Conservation (phyloP, 2,329 filamentous ascomycete species). For the Didymella arachidicola region DNA sequence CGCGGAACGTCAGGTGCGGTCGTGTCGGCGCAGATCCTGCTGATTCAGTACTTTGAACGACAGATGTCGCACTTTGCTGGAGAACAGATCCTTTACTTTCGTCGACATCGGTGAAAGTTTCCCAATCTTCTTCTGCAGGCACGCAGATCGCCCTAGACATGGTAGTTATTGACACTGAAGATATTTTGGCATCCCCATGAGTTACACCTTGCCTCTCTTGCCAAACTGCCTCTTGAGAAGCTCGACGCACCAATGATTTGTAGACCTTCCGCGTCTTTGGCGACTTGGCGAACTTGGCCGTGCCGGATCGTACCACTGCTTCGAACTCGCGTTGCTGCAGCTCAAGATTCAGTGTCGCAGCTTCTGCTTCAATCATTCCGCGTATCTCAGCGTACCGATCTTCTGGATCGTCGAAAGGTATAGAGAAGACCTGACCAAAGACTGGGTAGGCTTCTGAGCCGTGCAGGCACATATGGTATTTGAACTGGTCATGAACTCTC, state of each 20-base stretch:
- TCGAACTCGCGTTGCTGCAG: neutral
- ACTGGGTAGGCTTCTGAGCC: conserved; percentile 14
- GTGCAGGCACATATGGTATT: conserved; percentile 12
- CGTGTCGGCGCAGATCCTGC: neutral
- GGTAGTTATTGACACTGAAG: neutral
- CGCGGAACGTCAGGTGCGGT: conserved; percentile 11
- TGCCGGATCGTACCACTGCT: neutral
- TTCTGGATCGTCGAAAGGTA: conserved; percentile 22
- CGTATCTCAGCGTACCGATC: conserved; percentile 13
- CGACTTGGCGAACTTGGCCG: neutral
- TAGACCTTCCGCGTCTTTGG: conserved; percentile 4
- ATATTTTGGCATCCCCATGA: too few species aligned
- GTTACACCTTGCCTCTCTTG: neutral
- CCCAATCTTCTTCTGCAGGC: neutral
- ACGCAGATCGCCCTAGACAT: neutral
- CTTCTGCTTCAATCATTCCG: conserved; percentile 12
- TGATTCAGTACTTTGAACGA: neutral
- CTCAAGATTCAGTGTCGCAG: neutral
- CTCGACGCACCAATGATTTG: neutral
- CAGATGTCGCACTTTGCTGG: neutral
- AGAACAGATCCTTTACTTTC: too few species aligned
- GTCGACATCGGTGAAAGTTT: neutral
- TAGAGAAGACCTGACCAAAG: conserved; percentile 10
- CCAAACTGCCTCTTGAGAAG: neutral
- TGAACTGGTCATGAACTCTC: conserved; percentile 15